Conservation (phyloP, 2,329 filamentous ascomycete genomes). For the Xylaria sp. region DNA sequence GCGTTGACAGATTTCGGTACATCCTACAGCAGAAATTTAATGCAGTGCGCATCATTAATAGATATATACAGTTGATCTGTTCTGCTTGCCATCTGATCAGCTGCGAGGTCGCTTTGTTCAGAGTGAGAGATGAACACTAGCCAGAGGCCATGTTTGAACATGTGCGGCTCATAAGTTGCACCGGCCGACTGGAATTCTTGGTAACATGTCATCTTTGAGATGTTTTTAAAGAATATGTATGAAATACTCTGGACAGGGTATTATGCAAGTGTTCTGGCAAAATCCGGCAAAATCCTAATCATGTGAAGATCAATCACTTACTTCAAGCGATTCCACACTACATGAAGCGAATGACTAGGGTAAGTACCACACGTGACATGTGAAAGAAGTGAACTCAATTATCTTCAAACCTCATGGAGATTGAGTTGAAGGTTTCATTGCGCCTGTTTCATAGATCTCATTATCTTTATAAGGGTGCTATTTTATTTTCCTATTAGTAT, state of each 20-base stretch:
- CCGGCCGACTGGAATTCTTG: no score
- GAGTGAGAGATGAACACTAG: neutral
- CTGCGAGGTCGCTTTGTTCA: neutral
- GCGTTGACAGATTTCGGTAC: conserved; percentile 1
- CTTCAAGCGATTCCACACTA: neutral
- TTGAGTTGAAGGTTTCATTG: neutral
- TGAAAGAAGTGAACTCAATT: neutral
- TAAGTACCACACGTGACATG: neutral
- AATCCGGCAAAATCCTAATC: conserved; percentile 6
- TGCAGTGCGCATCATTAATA: neutral
- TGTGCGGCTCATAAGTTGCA: neutral
- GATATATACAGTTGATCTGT: neutral
- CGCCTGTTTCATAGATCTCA: neutral
- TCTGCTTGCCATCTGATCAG: neutral
- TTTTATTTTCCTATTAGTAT: neutral
- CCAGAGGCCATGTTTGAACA: neutral
- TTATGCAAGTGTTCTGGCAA: conserved; percentile 10
- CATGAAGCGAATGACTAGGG: neutral
- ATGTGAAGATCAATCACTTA: neutral
- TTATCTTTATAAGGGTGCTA: neutral
- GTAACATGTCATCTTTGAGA: neutral
- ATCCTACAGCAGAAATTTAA: neutral
- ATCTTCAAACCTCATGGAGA: neutral
- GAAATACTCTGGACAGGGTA: neutral
- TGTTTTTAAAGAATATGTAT: neutral